Conservation (phyloP, 108 stramenopile genomes). For the Pseudonitzschia pungens region DNA sequence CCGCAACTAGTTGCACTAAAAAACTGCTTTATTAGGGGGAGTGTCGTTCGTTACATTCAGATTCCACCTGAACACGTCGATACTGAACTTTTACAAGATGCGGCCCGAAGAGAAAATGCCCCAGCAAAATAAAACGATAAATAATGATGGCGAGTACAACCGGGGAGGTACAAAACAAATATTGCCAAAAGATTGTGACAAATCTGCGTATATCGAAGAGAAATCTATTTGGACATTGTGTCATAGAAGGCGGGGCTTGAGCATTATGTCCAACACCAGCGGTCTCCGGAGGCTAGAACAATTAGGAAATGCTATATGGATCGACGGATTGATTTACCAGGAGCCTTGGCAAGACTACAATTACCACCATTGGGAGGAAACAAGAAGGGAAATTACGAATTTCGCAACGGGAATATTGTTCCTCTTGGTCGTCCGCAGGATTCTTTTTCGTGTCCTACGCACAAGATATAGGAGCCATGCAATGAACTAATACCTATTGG, state of each 20-base stretch:
- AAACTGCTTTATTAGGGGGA: slow-evolving; percentile 97
- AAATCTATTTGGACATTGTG: neutral
- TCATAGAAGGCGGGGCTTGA: neutral
- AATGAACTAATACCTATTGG: neutral
- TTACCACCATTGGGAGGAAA: neutral
- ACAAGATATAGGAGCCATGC: slow-evolving; percentile 2
- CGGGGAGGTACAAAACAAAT: neutral
- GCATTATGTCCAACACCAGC: neutral
- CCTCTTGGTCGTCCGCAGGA: slow-evolving; percentile 13
- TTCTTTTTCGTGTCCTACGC: slow-evolving; percentile 12
- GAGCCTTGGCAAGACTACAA: slow-evolving; percentile 14
- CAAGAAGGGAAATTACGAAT: slow-evolving; percentile 7
- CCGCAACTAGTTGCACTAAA: slow-evolving; percentile 87
- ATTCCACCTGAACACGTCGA: slow-evolving; percentile 95
- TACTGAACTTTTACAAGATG: slow-evolving; percentile 97
- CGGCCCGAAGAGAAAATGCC: slow-evolving; percentile 93
- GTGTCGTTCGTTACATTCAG: slow-evolving; percentile 98
- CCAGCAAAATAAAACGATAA: slow-evolving; percentile 31
- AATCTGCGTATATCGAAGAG: neutral
- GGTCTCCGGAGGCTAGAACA: slow-evolving; percentile 1
- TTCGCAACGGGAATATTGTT: slow-evolving; percentile 25
- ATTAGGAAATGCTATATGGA: neutral
- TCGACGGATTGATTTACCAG: slow-evolving; percentile 1
- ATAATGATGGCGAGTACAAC: neutral
- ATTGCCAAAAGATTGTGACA: neutral